Conservation (phyloP, 805 yeast genomes). For the Kluyveromyces lactis region DNA sequence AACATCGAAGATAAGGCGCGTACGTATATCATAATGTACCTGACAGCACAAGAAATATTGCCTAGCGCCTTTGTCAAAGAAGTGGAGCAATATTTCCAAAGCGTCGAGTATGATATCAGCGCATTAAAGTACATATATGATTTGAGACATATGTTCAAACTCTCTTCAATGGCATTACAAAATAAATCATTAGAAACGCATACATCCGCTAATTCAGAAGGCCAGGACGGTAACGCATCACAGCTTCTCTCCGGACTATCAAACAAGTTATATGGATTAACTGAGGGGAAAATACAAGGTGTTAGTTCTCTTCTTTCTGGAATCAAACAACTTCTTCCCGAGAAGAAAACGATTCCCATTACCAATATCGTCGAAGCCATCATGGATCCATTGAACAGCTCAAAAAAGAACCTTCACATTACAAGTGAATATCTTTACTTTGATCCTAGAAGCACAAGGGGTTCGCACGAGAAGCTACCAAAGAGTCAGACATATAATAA, state of each 20-base stretch:
- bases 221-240: conserved; percentile 30
- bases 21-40: conserved; percentile 72
- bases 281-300: conserved; percentile 78
- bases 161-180: conserved; percentile 35
- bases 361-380: conserved; percentile 88
- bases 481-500: conserved; percentile 74
- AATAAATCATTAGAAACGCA: conserved; percentile 27
- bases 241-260: conserved; percentile 69
- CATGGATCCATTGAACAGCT: conserved; percentile 69
- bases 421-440: conserved; percentile 87
- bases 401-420: conserved; percentile 52
- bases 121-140: conserved; percentile 70
- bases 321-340: conserved; percentile 79
- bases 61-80: conserved; percentile 43
- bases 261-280: conserved; percentile 67
- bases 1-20: conserved; percentile 80
- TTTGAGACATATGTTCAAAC: conserved; percentile 66
- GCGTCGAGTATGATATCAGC: conserved; percentile 50
- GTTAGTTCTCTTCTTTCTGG: conserved; percentile 85
- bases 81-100: conserved; percentile 53
- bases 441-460: conserved; percentile 81
- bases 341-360: conserved; percentile 78
- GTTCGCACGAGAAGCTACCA: conserved; percentile 84
- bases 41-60: conserved; percentile 37
- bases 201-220: conserved; percentile 21